Conservation (phyloP, 2,329 filamentous ascomycete genomes). For the Arthrobotrys musiformis region DNA sequence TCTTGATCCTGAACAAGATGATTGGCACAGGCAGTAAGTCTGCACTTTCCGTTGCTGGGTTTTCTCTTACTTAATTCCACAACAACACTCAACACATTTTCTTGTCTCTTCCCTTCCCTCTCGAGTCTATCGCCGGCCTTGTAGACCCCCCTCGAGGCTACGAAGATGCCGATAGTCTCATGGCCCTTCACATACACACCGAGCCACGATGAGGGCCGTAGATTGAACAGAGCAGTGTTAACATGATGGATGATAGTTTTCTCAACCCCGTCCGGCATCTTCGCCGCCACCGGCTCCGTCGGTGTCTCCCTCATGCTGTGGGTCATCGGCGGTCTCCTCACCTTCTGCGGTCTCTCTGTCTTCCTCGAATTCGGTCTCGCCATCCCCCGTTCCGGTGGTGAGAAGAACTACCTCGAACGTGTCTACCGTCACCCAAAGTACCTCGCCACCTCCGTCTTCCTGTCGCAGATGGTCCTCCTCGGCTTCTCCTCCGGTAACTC, state of each 20-base stretch:
- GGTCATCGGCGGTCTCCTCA: slow-evolving; percentile 69
- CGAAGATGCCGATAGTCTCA: neutral
- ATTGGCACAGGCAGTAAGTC: slow-evolving; percentile 70
- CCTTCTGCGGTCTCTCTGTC: slow-evolving; percentile 71
- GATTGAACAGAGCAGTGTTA: neutral
- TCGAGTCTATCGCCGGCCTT: neutral
- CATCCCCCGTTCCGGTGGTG: slow-evolving; percentile 72
- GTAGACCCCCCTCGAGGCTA: neutral
- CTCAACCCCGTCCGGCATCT: slow-evolving; percentile 70
- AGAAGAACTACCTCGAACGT: slow-evolving; percentile 75
- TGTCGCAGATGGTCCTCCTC: slow-evolving; percentile 71
- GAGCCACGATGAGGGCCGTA: neutral
- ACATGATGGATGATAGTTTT: slow-evolving; percentile 63
- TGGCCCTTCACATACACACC: neutral
- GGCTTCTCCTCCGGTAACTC: slow-evolving; percentile 72
- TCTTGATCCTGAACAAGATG: slow-evolving; percentile 71
- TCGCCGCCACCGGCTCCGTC: slow-evolving; percentile 68
- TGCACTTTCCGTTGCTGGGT: neutral
- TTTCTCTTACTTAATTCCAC: slow-evolving; percentile 12
- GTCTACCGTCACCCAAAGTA: slow-evolving; percentile 71
- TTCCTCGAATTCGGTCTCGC: slow-evolving; percentile 73
- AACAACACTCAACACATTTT: slow-evolving; percentile 21
- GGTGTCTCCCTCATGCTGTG: slow-evolving; percentile 69
- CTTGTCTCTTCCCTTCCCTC: neutral
- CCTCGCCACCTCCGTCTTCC: slow-evolving; percentile 71